phyloP scores from a whole-genome alignment of 1,284 basidiomycete species.

The Schizophyllum commune region DNA sequence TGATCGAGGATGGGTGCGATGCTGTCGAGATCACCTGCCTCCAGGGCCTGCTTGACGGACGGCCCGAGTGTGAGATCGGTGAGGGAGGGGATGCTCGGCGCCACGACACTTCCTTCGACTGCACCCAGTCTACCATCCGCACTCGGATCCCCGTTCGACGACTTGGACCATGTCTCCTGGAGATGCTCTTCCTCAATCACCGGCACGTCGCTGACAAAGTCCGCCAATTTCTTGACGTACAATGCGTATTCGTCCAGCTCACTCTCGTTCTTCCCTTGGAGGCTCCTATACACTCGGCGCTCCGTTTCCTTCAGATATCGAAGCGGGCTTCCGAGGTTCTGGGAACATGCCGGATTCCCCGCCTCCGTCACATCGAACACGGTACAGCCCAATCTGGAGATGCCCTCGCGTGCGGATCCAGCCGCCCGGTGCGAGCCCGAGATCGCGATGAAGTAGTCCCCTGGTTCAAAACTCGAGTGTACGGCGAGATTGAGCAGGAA shows the following conservation, averaged over 20 bases:
- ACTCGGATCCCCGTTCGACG: constrained; percentile 9
- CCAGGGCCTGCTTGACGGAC: constrained; percentile 18
- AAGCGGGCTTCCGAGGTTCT: no score
- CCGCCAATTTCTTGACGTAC: constrained; percentile 9
- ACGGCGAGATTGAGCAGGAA: constrained; percentile 19
- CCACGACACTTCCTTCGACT: neutral
- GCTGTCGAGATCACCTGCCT: constrained; percentile 13
- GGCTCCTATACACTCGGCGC: no score
- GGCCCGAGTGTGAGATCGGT: constrained; percentile 18
- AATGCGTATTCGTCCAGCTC: constrained; percentile 5
- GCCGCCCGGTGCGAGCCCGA: neutral
- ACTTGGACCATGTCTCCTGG: constrained; percentile 21
- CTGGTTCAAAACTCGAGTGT: constrained; percentile 12
- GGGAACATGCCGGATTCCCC: constrained; percentile 1
- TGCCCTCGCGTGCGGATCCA: no score
- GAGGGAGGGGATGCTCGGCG: constrained; percentile 16
- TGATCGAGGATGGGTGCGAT: constrained; percentile 20
- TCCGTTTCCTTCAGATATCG: no score
- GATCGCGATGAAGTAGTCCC: neutral
- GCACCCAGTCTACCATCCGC: constrained; percentile 1
- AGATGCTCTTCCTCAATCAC: constrained; percentile 16
- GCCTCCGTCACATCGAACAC: constrained; percentile 23
- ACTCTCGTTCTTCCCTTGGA: neutral
- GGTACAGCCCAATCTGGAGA: constrained; percentile 8
- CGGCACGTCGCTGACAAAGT: constrained; percentile 10